Evolutionary conservation across 352 stramenopile species (phyloP), one percentile per base, ranked within the genome.

Genomic region (Phytopythium chamaehyphon): DNA sequence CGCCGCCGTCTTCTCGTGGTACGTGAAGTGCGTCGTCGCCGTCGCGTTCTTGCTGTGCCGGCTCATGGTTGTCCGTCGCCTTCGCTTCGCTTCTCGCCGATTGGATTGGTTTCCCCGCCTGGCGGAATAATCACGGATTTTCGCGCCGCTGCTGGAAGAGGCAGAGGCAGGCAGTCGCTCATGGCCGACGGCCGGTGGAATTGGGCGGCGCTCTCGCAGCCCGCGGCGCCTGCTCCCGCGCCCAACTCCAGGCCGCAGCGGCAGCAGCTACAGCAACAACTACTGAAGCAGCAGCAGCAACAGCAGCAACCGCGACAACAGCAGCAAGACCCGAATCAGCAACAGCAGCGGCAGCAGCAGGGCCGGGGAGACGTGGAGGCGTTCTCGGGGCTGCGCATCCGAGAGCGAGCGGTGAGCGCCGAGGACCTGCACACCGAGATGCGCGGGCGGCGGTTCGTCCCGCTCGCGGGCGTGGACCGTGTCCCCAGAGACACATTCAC

Each of bases 41-140:
- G 82, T 95, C 61, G 81, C 67, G 70, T 95, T 95, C 81, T 95
- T 95, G 66, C 81, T 93, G 68, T 95, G 84, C 37, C 84, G 71
- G 44, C 74, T 92, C 82, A 93, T 91, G 42, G 9, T 55, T 15
- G 14, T 23, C 44, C 2, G 43, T n/a, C 31, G n/a, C n/a, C n/a
- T n/a, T n/a, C n/a, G n/a, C n/a, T n/a, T n/a, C n/a, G n/a, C n/a
- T n/a, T n/a, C n/a, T n/a, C n/a, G n/a, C n/a, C n/a, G n/a, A n/a
- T n/a, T n/a, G n/a, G n/a, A n/a, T n/a, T n/a, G n/a, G n/a, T n/a
- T n/a, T n/a, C n/a, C n/a, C n/a, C n/a, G n/a, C n/a, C n/a, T 33
- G 28, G 28, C 28, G 28, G 28, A 33, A 33, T 33, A n/a, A n/a
- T n/a, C n/a, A n/a, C n/a, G n/a, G n/a, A n/a, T n/a, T n/a, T n/a